Percentiles rank a stretch among this genome's conserved stretches.
Conservation (phyloP, 208 protist genomes). For the Leishmania aethiopica region DNA sequence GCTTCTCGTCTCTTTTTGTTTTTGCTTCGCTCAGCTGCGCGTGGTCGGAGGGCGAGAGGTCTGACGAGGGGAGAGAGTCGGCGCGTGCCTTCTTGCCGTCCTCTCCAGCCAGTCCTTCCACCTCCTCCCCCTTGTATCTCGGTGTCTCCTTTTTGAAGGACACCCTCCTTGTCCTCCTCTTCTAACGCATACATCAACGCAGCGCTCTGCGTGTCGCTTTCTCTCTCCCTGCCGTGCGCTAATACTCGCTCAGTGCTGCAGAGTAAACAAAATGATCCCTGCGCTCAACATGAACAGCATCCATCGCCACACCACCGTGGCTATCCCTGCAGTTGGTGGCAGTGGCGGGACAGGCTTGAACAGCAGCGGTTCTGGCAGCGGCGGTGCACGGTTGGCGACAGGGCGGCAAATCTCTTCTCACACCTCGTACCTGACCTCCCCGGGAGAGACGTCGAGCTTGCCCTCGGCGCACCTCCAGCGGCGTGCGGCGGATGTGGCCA, state of each 20-base stretch:
- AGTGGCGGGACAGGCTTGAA: neutral
- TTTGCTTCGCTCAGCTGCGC: too few relatives aligned
- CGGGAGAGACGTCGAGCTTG: slow-evolving; percentile 22
- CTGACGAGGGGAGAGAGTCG: neutral
- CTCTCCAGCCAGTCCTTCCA: neutral
- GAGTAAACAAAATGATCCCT: slow-evolving; percentile 41
- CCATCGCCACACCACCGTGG: neutral
- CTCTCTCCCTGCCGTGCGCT: neutral
- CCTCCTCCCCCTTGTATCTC: neutral
- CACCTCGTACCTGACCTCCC: slow-evolving; percentile 18
- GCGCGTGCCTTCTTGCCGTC: neutral
- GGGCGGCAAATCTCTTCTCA: slow-evolving; percentile 28
- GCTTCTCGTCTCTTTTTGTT: too few relatives aligned
- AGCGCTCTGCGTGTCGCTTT: slow-evolving; percentile 6
- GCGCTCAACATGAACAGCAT: slow-evolving; percentile 44
- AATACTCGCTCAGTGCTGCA: neutral
- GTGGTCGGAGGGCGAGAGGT: too few relatives aligned
- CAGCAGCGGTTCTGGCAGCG: slow-evolving; percentile 11
- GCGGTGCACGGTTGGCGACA: neutral
- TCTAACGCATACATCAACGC: neutral
- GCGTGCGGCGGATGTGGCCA: slow-evolving; percentile 53
- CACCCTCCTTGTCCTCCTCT: neutral
- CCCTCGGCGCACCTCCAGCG: slow-evolving; percentile 36
- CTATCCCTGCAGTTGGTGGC: slow-evolving; percentile 7
- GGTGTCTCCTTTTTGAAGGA: neutral